phyloP scores from a whole-genome alignment of 371 early-diverging fungal genomes.

The Mucor plumbeus region DNA sequence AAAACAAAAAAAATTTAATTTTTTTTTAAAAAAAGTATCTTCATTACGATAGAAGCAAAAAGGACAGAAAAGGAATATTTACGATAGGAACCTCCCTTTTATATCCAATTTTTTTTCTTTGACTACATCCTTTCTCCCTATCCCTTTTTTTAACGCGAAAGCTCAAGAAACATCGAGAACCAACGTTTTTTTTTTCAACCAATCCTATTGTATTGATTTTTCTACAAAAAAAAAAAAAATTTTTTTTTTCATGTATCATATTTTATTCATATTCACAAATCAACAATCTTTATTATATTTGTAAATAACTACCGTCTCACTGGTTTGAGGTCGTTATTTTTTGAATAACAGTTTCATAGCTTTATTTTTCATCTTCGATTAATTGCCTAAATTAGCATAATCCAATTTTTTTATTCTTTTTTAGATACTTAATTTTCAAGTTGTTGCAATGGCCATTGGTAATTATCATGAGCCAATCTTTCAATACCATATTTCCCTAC shows the following conservation, averaged over 20 bases:
- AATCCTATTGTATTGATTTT: too few relatives aligned
- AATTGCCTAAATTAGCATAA: neutral
- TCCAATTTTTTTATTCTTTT: neutral
- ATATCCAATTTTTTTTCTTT: constrained; percentile 8
- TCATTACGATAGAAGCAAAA: neutral
- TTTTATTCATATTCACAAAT: neutral
- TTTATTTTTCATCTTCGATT: neutral
- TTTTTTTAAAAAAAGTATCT: neutral
- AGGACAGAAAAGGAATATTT: neutral
- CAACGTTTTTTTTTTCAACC: neutral
- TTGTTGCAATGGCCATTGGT: constrained; percentile 31
- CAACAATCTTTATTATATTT: neutral
- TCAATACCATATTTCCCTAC: constrained; percentile 67
- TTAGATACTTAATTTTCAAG: constrained; percentile 12
- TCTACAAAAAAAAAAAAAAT: too few relatives aligned
- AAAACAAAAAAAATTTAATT: too few relatives aligned
- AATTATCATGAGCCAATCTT: constrained; percentile 19
- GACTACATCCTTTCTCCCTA: neutral
- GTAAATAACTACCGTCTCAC: neutral
- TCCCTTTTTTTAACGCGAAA: neutral
- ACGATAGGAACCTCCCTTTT: neutral
- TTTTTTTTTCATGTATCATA: neutral
- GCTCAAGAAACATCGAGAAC: neutral
- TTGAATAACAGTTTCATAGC: neutral
- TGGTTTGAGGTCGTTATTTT: neutral